Conservation (phyloP, 1,139 yeast genomes). For the Starmera stellimalicola region DNA sequence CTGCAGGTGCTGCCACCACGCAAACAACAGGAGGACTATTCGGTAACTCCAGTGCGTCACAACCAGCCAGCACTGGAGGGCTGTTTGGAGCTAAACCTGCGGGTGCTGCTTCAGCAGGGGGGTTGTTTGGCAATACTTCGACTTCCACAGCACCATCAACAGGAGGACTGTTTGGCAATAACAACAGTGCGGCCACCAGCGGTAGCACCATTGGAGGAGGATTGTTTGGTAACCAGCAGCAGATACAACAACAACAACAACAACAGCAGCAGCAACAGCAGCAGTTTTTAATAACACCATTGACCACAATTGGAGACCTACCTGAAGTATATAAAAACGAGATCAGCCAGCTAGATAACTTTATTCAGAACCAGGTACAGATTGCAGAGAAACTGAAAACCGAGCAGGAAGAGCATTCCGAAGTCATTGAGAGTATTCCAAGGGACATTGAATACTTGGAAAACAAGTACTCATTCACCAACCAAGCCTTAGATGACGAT, state of each 20-base stretch:
- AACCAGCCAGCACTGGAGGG: background rate
- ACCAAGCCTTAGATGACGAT: slow-evolving; percentile 60
- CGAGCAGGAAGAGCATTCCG: slow-evolving; percentile 55
- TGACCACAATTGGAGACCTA: slow-evolving; percentile 81
- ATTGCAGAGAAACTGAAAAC: slow-evolving; percentile 72
- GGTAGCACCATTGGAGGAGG: slow-evolving; percentile 17
- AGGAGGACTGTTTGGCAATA: slow-evolving; percentile 30
- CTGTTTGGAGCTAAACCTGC: background rate
- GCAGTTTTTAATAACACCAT: slow-evolving; percentile 55
- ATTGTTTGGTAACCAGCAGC: slow-evolving; percentile 22
- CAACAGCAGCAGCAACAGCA: slow-evolving; percentile 31
- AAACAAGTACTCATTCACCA: slow-evolving; percentile 51
- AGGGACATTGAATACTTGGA: slow-evolving; percentile 70
- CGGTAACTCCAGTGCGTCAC: background rate
- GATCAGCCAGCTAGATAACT: slow-evolving; percentile 73
- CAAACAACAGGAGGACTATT: slow-evolving; percentile 10
- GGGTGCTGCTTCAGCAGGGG: slow-evolving; percentile 8
- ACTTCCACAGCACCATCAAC: slow-evolving; percentile 9
- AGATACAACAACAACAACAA: slow-evolving; percentile 19
- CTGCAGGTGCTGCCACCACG: slow-evolving; percentile 4
- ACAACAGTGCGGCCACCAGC: slow-evolving; percentile 15
- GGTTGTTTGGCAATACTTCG: slow-evolving; percentile 24
- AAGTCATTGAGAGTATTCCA: slow-evolving; percentile 71
- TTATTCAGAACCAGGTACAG: slow-evolving; percentile 74
- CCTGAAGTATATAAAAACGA: slow-evolving; percentile 70